Conservation (phyloP, 306 rosid species). For the Pterocarpus santalinus region DNA sequence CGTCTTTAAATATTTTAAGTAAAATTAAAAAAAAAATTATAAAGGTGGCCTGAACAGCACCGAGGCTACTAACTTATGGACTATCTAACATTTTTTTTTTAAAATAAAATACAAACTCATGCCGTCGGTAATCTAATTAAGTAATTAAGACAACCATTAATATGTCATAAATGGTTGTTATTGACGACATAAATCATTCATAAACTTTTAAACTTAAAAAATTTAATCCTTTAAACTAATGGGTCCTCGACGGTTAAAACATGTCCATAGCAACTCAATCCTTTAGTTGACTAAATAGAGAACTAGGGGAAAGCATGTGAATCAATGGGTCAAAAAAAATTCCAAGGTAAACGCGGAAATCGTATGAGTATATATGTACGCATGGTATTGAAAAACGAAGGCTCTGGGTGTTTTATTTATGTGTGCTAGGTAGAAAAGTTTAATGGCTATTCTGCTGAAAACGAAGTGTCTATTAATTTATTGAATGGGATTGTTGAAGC, state of each 20-base stretch:
- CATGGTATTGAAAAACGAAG: background rate
- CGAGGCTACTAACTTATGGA: background rate
- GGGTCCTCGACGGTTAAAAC: conserved; percentile 9
- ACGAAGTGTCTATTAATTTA: conserved; percentile 43
- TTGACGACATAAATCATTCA: background rate
- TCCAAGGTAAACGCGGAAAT: conserved; percentile 50
- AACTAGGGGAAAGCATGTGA: background rate
- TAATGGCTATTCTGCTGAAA: conserved; percentile 16
- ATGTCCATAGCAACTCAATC: background rate
- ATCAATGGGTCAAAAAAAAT: conserved; percentile 17
- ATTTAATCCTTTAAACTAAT: background rate
- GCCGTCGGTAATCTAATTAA: no score
- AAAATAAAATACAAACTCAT: no score
- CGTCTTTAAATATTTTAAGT: no score
- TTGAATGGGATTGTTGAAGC: conserved; percentile 40
- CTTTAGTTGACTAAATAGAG: background rate
- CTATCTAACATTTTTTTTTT: background rate
- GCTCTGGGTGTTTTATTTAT: background rate
- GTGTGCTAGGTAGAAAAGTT: background rate
- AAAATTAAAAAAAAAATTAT: no score
- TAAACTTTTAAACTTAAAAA: background rate
- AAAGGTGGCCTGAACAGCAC: background rate
- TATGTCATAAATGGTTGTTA: background rate
- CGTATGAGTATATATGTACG: background rate
- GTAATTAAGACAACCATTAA: background rate